Base-by-base conservation (phyloP, 306 rosid genomes). In the Quercus mongolica region DNA sequence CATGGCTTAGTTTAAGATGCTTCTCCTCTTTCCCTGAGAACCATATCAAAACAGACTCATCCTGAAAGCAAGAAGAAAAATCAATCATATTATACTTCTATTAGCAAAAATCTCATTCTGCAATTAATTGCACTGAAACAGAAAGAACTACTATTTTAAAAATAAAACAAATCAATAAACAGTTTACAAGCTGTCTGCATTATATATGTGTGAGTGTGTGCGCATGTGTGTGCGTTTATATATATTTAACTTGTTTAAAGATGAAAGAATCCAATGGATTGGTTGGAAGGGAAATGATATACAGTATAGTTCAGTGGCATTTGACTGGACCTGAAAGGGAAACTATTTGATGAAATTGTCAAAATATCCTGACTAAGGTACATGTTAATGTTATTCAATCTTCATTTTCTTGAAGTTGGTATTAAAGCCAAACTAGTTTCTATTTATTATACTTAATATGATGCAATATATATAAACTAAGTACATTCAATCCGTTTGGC, bases 21-120 rank as follows among this genome's bases (percentile, higher is more conserved):
- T 95, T 93, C 91, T 95, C 98, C 87, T 95, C 99, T 84, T 89
- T 93, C 82, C 96, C 99, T 4, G 99, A 95, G 88, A 93, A 87
- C 99, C 99, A 95, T 83, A 95, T 93, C 87, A 95, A 90, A 90
- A 90, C 83, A 73, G 98, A 87, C 85, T 95, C 99, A 56, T 95
- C 99, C 99, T 95, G 97, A 86, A 86, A 87, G 74, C 74, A 88
- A 74, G 15, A 81, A 65, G 44, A 67, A 78, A 49, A 74, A 76
- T 78, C 57, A 79, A 83, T 72, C 74, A 76, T 19, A 56, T 44
- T 49, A 55, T 83, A 75, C 56, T 70, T 52, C 30, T 74, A 26
- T 74, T 56, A 76, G 69, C 69, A 65, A 56, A 63, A 79, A 75
- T 63, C 82, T 56, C 78, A 74, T 79, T 52, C 63, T 35, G 69